Percentiles rank a stretch among this genome's conserved stretches.
These are phyloP conservation scores for Fusarium anthophilum DNA, from an alignment of 2,329 filamentous ascomycete species.

Conservation along the genomic window DNA sequence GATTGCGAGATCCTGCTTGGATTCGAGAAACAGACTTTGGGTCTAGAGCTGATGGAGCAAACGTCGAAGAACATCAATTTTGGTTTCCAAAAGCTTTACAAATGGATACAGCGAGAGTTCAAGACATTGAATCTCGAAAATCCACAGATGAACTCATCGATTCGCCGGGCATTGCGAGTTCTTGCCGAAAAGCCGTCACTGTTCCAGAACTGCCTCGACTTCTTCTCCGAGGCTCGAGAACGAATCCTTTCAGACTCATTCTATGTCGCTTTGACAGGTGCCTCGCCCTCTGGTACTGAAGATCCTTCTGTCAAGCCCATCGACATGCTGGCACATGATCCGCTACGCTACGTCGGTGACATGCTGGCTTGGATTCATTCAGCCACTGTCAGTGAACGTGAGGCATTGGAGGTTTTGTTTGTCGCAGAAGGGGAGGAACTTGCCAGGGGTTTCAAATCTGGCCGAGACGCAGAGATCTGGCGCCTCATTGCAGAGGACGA, in stretches of 20 bases:
- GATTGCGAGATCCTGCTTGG: constrained; percentile 92
- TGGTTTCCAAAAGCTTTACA: constrained; percentile 94
- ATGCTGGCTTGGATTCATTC: constrained; percentile 99
- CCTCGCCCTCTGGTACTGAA: constrained; percentile 63
- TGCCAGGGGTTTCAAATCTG: constrained; percentile 80
- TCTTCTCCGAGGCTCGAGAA: constrained; percentile 90
- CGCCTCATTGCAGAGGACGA: constrained; percentile 69
- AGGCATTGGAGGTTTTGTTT: constrained; percentile 91
- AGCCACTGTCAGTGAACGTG: constrained; percentile 89
- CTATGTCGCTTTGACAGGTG: constrained; percentile 85
- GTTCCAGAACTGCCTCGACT: constrained; percentile 93
- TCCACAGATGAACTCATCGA: constrained; percentile 86
- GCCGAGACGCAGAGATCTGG: constrained; percentile 87
- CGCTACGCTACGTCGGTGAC: constrained; percentile 90
- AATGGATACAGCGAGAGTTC: constrained; percentile 95
- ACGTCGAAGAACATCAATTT: constrained; percentile 86
- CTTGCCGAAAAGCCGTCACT: constrained; percentile 88
- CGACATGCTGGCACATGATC: constrained; percentile 91
- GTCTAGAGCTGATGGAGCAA: constrained; percentile 90
- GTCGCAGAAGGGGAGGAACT: constrained; percentile 91
- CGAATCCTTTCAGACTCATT: constrained; percentile 89
- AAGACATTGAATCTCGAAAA: constrained; percentile 93
- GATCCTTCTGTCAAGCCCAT: constrained; percentile 83
- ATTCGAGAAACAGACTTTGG: constrained; percentile 87
- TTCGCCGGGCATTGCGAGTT: constrained; percentile 84